Evolutionary conservation across 768 basidiomycete genomes (phyloP).

Genomic region (Suillus lakei): DNA sequence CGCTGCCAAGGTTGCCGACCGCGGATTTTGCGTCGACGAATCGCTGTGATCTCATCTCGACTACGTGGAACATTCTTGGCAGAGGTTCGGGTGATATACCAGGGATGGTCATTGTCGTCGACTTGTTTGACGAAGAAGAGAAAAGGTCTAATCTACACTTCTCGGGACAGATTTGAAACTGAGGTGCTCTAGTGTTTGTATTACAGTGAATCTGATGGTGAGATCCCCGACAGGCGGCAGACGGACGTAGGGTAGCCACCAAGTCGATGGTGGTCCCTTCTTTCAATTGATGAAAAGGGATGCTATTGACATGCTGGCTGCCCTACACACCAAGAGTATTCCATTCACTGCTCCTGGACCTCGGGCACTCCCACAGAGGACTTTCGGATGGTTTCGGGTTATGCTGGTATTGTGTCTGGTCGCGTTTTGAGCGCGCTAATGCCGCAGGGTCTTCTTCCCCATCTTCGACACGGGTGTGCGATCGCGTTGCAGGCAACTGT

Average conservation of each 20-base stretch:
- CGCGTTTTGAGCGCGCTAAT: constrained; percentile 79
- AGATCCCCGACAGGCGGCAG: neutral
- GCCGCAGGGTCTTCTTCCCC: constrained; percentile 57
- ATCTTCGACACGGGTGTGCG: constrained; percentile 75
- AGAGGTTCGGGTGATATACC: constrained; percentile 72
- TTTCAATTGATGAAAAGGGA: no score
- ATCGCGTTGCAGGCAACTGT: constrained; percentile 87
- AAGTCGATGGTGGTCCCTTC: no score
- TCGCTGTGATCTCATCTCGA: constrained; percentile 83
- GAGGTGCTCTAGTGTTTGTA: constrained; percentile 53
- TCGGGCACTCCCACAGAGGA: neutral
- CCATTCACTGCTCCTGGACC: neutral
- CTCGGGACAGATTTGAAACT: constrained; percentile 83
- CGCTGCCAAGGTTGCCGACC: constrained; percentile 73
- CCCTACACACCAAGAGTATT: no score
- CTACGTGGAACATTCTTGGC: constrained; percentile 79
- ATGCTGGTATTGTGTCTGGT: constrained; percentile 79
- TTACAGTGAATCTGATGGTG: constrained; percentile 6
- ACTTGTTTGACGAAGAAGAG: constrained; percentile 80
- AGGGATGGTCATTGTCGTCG: constrained; percentile 72
- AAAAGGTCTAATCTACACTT: constrained; percentile 76
- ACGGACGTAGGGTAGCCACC: no score
- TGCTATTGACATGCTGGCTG: no score
- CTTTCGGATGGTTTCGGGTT: constrained; percentile 57
- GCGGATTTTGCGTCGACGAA: constrained; percentile 78